Base-by-base conservation (phyloP, 805 yeast species). In the Metschnikowia continentalis region DNA sequence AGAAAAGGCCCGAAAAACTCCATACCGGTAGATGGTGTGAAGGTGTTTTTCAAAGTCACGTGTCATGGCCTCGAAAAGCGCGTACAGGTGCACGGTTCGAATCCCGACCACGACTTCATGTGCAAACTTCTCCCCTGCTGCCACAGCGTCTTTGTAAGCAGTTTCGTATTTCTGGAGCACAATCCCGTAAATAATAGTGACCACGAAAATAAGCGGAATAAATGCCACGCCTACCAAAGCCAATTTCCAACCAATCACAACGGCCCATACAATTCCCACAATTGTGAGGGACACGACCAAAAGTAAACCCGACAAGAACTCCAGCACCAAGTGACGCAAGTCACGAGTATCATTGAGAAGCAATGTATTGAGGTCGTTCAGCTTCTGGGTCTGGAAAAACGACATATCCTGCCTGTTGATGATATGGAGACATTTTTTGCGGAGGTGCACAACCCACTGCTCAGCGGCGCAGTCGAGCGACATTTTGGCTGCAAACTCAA, bases 301-400 rank as follows among this genome's bases (percentile, higher is more conserved):
- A 1, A 81, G 57, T 0, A 81, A 40, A 0, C 84, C 76, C 8
- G 83, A 72, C 32, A 88, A 62, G 55, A 86, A 83, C 40, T 82
- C 82, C 0, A 88, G 75, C 1, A 88, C 76, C 35, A 91, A 67
- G 0, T 74, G 67, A 53, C 96, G 75, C 52, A 88, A 67, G 59
- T 90, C 96, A 58, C 96, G 81, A 0, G 88, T 67, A 63, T 94
- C 97, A 62, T 88, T 90, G 76, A 91, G 71, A 2, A 92, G 56
- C 15, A 91, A 71, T 0, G 95, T 81, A 19, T 84, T 75, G 13
- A 87, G 58, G 55, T 78, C 85, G 35, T 81, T 78, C 2, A 82
- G 72, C 37, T 68, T 71, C 50, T 64, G 69, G 2, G 60, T 56
- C 22, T 68, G 70, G 58, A 79, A 81, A 83, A 87, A 88, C 2